Conservation (phyloP, 345 rosid species). For the Hypericum perforatum region DNA sequence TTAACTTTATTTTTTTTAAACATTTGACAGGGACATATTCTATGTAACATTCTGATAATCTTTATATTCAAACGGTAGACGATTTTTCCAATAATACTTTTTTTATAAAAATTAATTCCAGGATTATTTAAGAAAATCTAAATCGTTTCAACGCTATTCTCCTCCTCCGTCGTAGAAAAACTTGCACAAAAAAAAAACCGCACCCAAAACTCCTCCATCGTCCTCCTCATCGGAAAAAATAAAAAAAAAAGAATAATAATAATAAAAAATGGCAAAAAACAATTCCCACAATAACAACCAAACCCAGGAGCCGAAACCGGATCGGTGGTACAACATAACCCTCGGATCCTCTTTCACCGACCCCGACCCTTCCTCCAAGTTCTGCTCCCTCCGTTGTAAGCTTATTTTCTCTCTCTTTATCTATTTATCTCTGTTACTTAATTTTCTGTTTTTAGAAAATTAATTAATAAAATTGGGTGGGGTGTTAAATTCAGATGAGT, state of each 20-base stretch:
- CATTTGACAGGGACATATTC: too few relatives aligned
- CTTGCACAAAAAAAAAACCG: too few relatives aligned
- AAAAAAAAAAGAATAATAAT: neutral
- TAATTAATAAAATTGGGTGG: neutral
- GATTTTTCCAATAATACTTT: too few relatives aligned
- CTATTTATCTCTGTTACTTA: neutral
- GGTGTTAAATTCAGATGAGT: constrained; percentile 9
- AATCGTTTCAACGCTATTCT: too few relatives aligned
- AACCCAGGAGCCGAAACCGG: constrained; percentile 13
- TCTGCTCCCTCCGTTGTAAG: constrained; percentile 19
- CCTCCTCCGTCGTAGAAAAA: too few relatives aligned
- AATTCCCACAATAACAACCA: constrained; percentile 9
- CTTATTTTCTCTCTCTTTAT: neutral
- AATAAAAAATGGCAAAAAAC: constrained; percentile 8
- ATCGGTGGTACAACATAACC: constrained; percentile 16
- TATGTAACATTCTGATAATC: too few relatives aligned
- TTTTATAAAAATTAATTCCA: too few relatives aligned
- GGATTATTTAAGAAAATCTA: too few relatives aligned
- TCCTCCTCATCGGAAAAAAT: neutral
- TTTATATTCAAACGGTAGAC: too few relatives aligned
- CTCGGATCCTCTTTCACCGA: constrained; percentile 14
- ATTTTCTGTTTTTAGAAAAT: too few relatives aligned
- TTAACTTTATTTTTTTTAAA: too few relatives aligned
- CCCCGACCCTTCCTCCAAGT: constrained; percentile 9
- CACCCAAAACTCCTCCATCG: constrained; percentile 11